Base-by-base conservation (phyloP, 768 basidiomycete genomes). In the Lentinula aciculospora region DNA sequence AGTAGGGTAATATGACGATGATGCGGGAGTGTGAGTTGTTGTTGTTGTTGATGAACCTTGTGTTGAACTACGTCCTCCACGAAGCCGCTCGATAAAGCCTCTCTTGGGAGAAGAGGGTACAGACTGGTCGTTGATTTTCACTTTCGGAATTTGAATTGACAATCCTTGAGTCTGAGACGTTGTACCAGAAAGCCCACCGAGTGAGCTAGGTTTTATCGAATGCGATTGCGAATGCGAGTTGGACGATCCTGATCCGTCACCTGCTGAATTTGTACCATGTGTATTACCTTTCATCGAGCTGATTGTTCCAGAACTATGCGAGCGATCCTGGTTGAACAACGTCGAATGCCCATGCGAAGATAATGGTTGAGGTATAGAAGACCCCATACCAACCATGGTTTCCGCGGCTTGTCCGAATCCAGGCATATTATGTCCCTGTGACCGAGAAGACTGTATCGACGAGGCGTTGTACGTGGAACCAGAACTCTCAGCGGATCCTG, bases 401-500 rank as follows among this genome's bases (percentile, higher is more conserved):
- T 56, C 54, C 6, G 32, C 54, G 5, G 54, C 54, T 15, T 56
- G 54, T 5, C 54, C 54, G 17, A 56, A 56, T 21, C 50, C 50
- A 25, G 50, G 28, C 50, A 53, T 53, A 34, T 53, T 53, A 23
- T 36, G 23, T 21, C 32, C 50, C 21, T 53, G 50, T 32, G 31
- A 39, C 50, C 46, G 25, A 27, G 46, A 42, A 4, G 40, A 44
- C 28, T 49, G 47, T 8, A 31, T 31, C 21, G 31, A 47, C 25
- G 46, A 44, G 9, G 42, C 42, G 23, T 44, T 44, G 23, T 29
- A 31, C 29, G 46, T 47, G 1, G 46, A 47, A 0, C 46, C 46
- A 17, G 46, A 47, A 10, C 51, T 53, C 19, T 53, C 51, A 9
- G 7, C 54, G 3, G 54, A 56, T 12, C 42, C 54, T 19, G 40